These are phyloP conservation scores for Penicillium longicatenatum DNA, from an alignment of 495 filamentous ascomycete species.

Conservation along the genomic window DNA sequence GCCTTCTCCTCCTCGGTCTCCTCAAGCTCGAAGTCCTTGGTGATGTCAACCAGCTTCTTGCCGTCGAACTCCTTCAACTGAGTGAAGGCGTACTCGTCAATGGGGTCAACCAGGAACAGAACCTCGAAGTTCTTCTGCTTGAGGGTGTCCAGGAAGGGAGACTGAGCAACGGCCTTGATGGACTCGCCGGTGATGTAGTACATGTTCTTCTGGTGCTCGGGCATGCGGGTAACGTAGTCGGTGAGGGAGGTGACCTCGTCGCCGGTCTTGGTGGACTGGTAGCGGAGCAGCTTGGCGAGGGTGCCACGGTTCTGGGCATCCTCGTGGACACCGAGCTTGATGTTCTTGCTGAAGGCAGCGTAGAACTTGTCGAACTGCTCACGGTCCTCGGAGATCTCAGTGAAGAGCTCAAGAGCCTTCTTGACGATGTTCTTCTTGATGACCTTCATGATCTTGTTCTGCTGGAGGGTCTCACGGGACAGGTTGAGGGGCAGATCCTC, in stretches of 20 bases:
- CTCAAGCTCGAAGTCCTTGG: constrained; percentile 99
- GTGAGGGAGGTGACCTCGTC: constrained; percentile 91
- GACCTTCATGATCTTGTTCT: constrained; percentile 99
- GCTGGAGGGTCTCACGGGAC: constrained; percentile 99
- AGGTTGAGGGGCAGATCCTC: constrained; percentile 98
- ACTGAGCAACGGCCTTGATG: constrained; percentile 95
- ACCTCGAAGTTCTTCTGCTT: constrained; percentile 99
- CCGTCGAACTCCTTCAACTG: constrained; percentile 99
- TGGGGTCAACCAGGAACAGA: constrained; percentile 98
- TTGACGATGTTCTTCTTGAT: constrained; percentile 99
- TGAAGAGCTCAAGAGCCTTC: constrained; percentile 99
- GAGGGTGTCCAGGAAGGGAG: constrained; percentile 97
- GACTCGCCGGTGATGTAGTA: constrained; percentile 99
- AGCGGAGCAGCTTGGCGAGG: constrained; percentile 98
- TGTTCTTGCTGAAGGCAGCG: constrained; percentile 98
- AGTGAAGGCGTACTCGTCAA: constrained; percentile 99
- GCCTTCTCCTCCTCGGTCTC: constrained; percentile 99
- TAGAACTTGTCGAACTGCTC: constrained; percentile 99
- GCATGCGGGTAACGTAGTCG: constrained; percentile 98
- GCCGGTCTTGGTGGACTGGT: constrained; percentile 97
- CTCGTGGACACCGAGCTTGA: constrained; percentile 99
- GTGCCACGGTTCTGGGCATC: constrained; percentile 93
- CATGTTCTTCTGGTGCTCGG: constrained; percentile 99
- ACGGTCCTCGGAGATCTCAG: constrained; percentile 97
- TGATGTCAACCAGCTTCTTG: constrained; percentile 99